These are phyloP conservation scores for Pseudisothecium myosuroides DNA, from an alignment of 225 moss, liverwort and hornwort species.

Conservation along the genomic window DNA sequence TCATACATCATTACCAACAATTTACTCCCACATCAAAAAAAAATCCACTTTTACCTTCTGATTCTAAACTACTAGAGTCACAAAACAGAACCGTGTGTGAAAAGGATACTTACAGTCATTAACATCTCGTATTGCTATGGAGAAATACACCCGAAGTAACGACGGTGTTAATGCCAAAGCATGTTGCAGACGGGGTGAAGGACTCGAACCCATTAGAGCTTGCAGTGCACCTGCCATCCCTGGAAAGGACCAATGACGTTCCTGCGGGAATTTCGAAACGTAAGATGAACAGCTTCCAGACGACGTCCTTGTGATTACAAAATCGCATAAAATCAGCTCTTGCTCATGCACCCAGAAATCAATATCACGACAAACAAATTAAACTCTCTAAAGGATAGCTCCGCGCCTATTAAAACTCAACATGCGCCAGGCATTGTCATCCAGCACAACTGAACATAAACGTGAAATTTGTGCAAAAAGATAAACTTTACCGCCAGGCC, in stretches of 20 bases:
- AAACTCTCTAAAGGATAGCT: not conserved
- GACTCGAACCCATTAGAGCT: conserved; percentile 49
- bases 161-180: conserved; percentile 59
- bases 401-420: not conserved
- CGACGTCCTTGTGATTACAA: not conserved
- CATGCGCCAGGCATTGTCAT: not conserved
- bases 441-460: not conserved
- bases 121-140: conserved; percentile 74
- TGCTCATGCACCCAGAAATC: not conserved
- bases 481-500: conserved; percentile 61
- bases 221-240: conserved; percentile 87
- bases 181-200: conserved; percentile 68
- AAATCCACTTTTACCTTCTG: not conserved
- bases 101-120: conserved; percentile 65
- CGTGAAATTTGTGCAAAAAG: not conserved
- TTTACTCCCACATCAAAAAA: not conserved
- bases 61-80: not conserved
- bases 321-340: not conserved
- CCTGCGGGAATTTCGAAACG: conserved; percentile 27
- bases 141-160: conserved; percentile 70
- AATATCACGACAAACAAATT: not conserved
- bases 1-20: not conserved
- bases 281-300: not conserved
- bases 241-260: conserved; percentile 91
- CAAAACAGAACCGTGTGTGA: not conserved